Base-by-base conservation (phyloP, 2,329 filamentous ascomycete genomes). In the Mycosphaerella sp. region DNA sequence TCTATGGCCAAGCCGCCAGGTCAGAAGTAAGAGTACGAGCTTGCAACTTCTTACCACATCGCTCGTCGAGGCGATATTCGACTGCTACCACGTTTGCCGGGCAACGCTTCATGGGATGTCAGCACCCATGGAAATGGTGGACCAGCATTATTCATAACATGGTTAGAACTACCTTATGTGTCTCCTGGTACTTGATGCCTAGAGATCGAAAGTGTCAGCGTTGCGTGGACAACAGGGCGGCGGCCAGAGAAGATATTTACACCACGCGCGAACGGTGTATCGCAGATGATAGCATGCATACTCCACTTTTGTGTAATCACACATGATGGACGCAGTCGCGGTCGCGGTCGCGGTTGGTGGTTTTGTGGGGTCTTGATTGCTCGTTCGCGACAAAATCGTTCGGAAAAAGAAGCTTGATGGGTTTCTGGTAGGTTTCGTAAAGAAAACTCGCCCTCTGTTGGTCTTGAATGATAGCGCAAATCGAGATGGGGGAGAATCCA, bases 231-330 rank as follows among this genome's bases (percentile, higher is more conserved):
- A 21, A 21, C 3, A 21, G 6, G 6, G 6, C 3, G 21, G 21
- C 6, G 21, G 13, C 16, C 28, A 16, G 28, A 34, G 17, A 18
- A 6, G 3, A n/a, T 12, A 55, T 50, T 71, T 62, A 69, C 78
- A 80, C 78, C 78, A 80, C 14, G 75, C 75, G 56, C 75, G 71
- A 41, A 80, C 78, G 7, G 75, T 76, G 59, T 75, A 80, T 30
- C 78, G 72, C 52, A 77, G 66, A 65, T 81, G 78, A 44, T 71
- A 72, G 66, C 78, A 81, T 36, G 72, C 70, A 62, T 78, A 81
- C 54, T 79, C 75, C 49, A 81, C 78, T 65, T 80, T 75, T 17
- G 74, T 80, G 59, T 80, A 80, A 63, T 80, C 77, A 64, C 78
- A 81, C 78, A 81, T 81, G 44, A 48, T 66, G n/a, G n/a, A n/a